Percentiles rank a stretch among this genome's conserved stretches.
phyloP scores from a whole-genome alignment of 768 basidiomycete species.

The Rubroboletus satanas region DNA sequence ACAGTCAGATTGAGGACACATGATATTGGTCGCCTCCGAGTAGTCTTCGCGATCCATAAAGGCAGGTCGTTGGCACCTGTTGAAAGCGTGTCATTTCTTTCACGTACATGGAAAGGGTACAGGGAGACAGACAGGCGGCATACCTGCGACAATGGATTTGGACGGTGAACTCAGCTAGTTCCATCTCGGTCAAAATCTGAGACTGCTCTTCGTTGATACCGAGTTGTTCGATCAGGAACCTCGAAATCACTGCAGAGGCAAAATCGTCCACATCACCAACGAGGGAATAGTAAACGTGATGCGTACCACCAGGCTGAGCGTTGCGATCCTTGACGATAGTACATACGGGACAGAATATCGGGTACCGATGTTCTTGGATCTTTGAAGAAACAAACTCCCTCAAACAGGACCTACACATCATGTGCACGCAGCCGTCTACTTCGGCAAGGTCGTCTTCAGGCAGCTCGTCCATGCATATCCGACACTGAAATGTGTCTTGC shows the following conservation, averaged over 20 bases:
- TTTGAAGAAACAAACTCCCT: slow-evolving; percentile 39
- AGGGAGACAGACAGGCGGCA: slow-evolving; percentile 2
- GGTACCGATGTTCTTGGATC: slow-evolving; percentile 51
- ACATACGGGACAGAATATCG: slow-evolving; percentile 62
- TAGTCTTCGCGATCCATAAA: slow-evolving; percentile 51
- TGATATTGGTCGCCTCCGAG: slow-evolving; percentile 35
- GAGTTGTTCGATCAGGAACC: slow-evolving; percentile 37
- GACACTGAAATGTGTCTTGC: slow-evolving; percentile 46
- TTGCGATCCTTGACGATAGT: slow-evolving; percentile 25
- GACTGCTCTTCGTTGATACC: slow-evolving; percentile 44
- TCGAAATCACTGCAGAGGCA: slow-evolving; percentile 35
- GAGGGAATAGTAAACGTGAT: neutral
- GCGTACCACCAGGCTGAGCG: slow-evolving; percentile 33
- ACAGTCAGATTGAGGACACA: slow-evolving; percentile 49
- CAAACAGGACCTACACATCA: slow-evolving; percentile 54
- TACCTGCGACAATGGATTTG: slow-evolving; percentile 51
- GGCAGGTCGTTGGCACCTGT: slow-evolving; percentile 46
- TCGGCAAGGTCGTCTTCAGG: slow-evolving; percentile 40
- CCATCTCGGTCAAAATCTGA: slow-evolving; percentile 42
- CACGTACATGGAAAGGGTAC: neutral
- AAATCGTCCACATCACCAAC: neutral
- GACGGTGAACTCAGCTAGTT: slow-evolving; percentile 41
- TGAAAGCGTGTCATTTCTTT: neutral
- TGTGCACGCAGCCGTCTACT: slow-evolving; percentile 47
- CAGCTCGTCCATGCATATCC: slow-evolving; percentile 51